These are phyloP conservation scores for Jackrogersella multiformis DNA, from an alignment of 495 filamentous ascomycete genomes.

Conservation along the genomic window DNA sequence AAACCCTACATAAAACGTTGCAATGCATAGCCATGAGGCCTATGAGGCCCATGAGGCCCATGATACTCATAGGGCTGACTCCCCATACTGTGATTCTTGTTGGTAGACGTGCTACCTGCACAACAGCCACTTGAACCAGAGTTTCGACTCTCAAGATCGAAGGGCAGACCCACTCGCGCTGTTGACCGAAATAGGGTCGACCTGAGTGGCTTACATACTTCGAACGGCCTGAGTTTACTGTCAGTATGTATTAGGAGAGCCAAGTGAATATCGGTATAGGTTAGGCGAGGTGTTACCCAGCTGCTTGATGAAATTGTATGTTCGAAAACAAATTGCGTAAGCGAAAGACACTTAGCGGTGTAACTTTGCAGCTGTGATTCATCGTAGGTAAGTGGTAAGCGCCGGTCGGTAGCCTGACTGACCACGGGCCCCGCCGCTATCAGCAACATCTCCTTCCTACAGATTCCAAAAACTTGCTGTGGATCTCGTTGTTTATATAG, in stretches of 20 bases:
- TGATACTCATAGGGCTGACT: constrained; percentile 32
- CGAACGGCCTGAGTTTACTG: background rate
- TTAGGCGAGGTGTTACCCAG: constrained; percentile 8
- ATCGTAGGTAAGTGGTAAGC: constrained; percentile 12
- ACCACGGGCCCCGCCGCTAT: background rate
- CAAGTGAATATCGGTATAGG: background rate
- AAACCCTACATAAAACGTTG: constrained; percentile 9
- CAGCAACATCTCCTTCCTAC: background rate
- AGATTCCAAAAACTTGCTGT: background rate
- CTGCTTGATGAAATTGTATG: background rate
- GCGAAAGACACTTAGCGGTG: constrained; percentile 6
- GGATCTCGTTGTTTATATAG: constrained; percentile 18
- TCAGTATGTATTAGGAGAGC: background rate
- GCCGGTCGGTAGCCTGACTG: constrained; percentile 1
- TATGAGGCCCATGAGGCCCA: constrained; percentile 4
- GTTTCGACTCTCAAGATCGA: background rate
- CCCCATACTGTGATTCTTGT: background rate
- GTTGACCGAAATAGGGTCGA: constrained; percentile 15
- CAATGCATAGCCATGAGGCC: constrained; percentile 23
- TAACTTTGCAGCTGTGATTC: constrained; percentile 16
- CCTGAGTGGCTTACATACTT: background rate
- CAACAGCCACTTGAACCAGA: constrained; percentile 8
- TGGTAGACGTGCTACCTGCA: constrained; percentile 5
- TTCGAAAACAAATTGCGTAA: constrained; percentile 16
- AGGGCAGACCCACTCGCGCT: background rate